These are phyloP conservation scores for Russula sp. DNA, from an alignment of 768 basidiomycete genomes.

Conservation along the genomic window DNA sequence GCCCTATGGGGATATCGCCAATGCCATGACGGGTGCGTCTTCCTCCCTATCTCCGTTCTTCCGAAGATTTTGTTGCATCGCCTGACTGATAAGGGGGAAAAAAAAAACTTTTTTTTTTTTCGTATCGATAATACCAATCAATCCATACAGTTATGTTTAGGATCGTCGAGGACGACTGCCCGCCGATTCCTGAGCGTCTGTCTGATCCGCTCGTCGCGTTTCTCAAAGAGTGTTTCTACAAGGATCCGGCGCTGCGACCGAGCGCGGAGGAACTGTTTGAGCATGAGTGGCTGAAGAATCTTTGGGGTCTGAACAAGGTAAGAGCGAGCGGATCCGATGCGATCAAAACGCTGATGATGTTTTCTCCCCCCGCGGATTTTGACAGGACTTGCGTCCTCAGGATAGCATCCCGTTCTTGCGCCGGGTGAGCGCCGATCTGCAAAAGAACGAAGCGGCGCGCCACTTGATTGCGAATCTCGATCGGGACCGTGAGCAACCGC, in stretches of 20 bases:
- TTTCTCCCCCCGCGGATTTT: neutral
- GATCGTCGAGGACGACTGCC: conserved; percentile 90
- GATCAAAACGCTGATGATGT: neutral
- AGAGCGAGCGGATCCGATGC: conserved; percentile 13
- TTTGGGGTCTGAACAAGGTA: conserved; percentile 76
- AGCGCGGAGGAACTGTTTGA: conserved; percentile 80
- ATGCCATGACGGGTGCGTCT: conserved; percentile 76
- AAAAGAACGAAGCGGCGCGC: conserved; percentile 59
- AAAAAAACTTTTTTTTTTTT: too few species aligned
- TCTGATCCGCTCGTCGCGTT: conserved; percentile 77
- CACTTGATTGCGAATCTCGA: conserved; percentile 39
- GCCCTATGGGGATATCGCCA: conserved; percentile 84
- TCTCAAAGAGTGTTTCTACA: conserved; percentile 81
- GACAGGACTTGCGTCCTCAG: conserved; percentile 75
- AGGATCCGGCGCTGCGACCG: conserved; percentile 78
- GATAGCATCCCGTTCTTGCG: conserved; percentile 95
- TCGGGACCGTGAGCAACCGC: neutral
- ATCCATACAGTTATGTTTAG: conserved; percentile 78
- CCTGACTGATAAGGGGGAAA: neutral
- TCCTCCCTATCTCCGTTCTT: neutral
- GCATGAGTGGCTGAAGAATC: conserved; percentile 83
- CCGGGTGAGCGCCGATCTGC: conserved; percentile 80
- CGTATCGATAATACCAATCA: neutral
- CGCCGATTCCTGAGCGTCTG: conserved; percentile 75
- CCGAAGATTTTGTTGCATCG: too few species aligned